phyloP scores from a whole-genome alignment of 352 stramenopile genomes.

The Globisporangium nagaii region DNA sequence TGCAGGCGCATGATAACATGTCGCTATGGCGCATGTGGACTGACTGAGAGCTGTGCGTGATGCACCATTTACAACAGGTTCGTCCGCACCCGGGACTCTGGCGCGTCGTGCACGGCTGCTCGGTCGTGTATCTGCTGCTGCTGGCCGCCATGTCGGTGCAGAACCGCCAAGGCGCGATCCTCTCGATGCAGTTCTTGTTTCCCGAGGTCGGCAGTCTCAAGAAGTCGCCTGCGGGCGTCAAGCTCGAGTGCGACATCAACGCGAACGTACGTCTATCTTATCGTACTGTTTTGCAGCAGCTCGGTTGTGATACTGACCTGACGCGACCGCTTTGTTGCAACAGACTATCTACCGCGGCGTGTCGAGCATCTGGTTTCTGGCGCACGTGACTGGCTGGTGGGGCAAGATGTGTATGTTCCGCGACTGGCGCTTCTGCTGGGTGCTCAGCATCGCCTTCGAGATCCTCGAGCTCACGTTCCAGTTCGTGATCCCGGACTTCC shows the following conservation, averaged over 20 bases:
- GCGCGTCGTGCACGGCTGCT: constrained; percentile 74
- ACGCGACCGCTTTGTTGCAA: not conserved
- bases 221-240: constrained; percentile 18
- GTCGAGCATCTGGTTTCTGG: constrained; percentile 82
- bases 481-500: constrained; percentile 90
- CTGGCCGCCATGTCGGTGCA: constrained; percentile 67
- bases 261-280: constrained; percentile 16
- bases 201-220: constrained; percentile 50
- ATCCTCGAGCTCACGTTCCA: constrained; percentile 85
- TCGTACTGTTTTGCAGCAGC: no score
- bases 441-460: constrained; percentile 89
- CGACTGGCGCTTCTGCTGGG: constrained; percentile 91
- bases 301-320: no score
- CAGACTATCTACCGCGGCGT: constrained; percentile 62
- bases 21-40: not conserved
- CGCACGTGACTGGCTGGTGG: constrained; percentile 85
- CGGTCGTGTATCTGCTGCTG: constrained; percentile 71
- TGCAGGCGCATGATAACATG: no score
- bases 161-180: constrained; percentile 53
- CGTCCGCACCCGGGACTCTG: constrained; percentile 71
- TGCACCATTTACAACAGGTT: constrained; percentile 16
- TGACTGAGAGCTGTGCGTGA: no score
- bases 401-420: constrained; percentile 94
- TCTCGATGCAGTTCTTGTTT: constrained; percentile 68
- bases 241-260: constrained; percentile 69